A percentile compares a stretch with the other conserved stretches of the same genome.
phyloP scores from a whole-genome alignment of 176 grass and related monocot species.

The Thinopyrum elongatum region DNA sequence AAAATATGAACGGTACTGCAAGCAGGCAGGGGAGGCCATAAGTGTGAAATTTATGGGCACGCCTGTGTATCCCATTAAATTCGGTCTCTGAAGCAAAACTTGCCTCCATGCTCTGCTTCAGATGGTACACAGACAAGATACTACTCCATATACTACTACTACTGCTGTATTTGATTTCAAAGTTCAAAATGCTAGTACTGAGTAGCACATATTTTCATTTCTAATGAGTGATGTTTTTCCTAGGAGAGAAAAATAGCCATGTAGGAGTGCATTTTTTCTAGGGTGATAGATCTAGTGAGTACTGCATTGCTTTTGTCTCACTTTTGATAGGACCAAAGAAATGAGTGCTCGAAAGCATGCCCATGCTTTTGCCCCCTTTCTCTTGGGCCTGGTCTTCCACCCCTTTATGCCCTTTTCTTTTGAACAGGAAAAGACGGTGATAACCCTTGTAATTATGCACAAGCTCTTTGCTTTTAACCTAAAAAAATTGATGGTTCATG shows the following conservation, averaged over 20 bases:
- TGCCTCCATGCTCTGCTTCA: slow-evolving; percentile 19
- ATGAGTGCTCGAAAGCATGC: slow-evolving; percentile 38
- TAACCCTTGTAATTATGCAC: slow-evolving; percentile 33
- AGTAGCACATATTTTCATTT: neutral
- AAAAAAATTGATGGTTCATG: slow-evolving; percentile 1
- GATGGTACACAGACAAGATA: neutral
- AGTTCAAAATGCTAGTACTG: neutral
- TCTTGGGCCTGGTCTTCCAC: slow-evolving; percentile 20
- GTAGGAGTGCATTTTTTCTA: neutral
- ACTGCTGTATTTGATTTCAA: neutral
- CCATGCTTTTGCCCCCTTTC: slow-evolving; percentile 35
- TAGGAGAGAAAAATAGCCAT: neutral
- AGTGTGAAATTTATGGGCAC: slow-evolving; percentile 49
- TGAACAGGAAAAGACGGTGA: slow-evolving; percentile 44
- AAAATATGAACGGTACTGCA: neutral
- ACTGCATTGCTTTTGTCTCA: slow-evolving; percentile 36
- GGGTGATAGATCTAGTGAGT: slow-evolving; percentile 38
- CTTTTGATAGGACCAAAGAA: slow-evolving; percentile 57
- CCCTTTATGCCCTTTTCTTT: slow-evolving; percentile 2
- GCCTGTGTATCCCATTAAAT: slow-evolving; percentile 30
- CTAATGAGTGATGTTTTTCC: neutral
- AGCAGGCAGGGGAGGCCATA: slow-evolving; percentile 35
- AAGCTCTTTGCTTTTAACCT: slow-evolving; percentile 22
- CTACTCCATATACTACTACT: neutral
- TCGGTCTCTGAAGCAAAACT: neutral